Evolutionary conservation across 768 basidiomycete genomes (phyloP).

Genomic region (Butyriboletus loyo): DNA sequence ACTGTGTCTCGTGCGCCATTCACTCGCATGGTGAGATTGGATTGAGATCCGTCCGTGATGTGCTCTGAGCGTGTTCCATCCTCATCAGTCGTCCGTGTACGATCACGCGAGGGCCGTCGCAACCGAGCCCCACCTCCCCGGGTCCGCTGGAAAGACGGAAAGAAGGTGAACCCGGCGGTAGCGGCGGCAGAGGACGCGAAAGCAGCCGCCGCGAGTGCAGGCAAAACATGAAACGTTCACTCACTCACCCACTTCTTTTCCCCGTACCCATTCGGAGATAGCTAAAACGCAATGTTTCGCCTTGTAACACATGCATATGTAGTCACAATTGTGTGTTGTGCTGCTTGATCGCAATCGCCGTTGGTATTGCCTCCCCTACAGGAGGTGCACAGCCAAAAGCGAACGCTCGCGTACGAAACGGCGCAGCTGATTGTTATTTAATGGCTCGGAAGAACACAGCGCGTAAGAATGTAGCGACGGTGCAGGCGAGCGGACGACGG

Average conservation of each 20-base stretch:
- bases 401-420: no score
- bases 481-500: no score
- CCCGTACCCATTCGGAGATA: neutral
- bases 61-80: neutral
- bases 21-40: slow-evolving; percentile 86
- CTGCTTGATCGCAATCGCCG: neutral
- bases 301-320: neutral
- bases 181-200: slow-evolving; percentile 89
- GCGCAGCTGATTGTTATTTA: neutral
- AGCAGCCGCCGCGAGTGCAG: slow-evolving; percentile 46
- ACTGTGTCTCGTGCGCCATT: slow-evolving; percentile 99
- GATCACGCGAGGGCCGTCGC: slow-evolving; percentile 91
- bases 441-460: no score
- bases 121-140: slow-evolving; percentile 98
- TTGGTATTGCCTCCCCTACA: neutral
- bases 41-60: neutral
- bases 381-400: neutral
- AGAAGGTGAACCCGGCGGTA: slow-evolving; percentile 96
- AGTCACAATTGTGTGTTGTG: neutral
- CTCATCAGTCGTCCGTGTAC: slow-evolving; percentile 86
- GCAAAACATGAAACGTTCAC: slow-evolving; percentile 48
- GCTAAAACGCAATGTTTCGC: slow-evolving; percentile 5
- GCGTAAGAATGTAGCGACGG: no score
- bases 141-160: slow-evolving; percentile 91
- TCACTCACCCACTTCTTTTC: no score